Evolutionary conservation across 176 grass and related monocot species (phyloP).

Genomic region (Aegilops longissima): DNA sequence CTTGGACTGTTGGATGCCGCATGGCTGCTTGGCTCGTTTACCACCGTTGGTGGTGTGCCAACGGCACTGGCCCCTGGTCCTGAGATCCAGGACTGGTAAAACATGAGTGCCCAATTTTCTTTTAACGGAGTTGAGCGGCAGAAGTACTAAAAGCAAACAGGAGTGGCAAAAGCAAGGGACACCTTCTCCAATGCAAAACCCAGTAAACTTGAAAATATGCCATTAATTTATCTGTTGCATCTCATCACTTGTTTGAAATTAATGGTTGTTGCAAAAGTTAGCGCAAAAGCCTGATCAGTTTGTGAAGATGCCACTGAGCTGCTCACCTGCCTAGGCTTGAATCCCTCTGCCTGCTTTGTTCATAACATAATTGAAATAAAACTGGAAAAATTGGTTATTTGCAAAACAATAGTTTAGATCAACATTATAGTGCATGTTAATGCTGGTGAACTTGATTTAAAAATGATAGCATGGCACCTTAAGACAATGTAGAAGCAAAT

Average conservation of each 20-base stretch:
- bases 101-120: background rate
- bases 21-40: background rate
- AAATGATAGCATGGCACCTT: background rate
- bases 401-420: conserved; percentile 2
- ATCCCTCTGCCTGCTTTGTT: background rate
- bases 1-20: background rate
- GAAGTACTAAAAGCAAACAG: background rate
- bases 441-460: background rate
- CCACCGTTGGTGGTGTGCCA: background rate
- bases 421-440: background rate
- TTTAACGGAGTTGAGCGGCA: background rate
- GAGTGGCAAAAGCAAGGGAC: background rate
- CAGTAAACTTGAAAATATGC: background rate
- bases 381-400: background rate
- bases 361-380: background rate
- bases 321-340: background rate
- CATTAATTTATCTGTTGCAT: background rate
- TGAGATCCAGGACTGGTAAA: too few relatives aligned
- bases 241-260: background rate
- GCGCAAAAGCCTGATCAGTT: background rate
- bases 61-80: background rate
- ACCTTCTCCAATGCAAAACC: background rate
- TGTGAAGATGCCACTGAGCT: background rate
- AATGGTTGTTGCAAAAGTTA: background rate
- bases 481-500: background rate